phyloP scores from a whole-genome alignment of 192 early-diverging fungal genomes.

The Coemansia sp. region DNA sequence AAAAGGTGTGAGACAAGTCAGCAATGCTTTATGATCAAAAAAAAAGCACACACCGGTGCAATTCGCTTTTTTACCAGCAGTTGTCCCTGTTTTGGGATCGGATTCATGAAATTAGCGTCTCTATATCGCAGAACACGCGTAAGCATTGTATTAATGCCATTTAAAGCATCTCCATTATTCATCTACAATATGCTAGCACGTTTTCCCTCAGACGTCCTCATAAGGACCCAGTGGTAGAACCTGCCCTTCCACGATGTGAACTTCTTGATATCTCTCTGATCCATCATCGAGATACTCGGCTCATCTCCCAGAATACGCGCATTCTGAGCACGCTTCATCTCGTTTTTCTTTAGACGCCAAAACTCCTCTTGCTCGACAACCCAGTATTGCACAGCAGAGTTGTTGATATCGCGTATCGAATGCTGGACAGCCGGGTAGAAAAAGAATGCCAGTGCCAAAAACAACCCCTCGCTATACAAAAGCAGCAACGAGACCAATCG shows the following conservation, averaged over 20 bases:
- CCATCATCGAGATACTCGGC: conserved; percentile 8
- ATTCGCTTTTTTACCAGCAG: not conserved
- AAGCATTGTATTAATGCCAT: too few species aligned
- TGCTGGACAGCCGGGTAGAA: conserved; percentile 47
- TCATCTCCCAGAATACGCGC: conserved; percentile 1
- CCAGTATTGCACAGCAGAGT: conserved; percentile 51
- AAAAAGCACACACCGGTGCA: not conserved
- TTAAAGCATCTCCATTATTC: not conserved
- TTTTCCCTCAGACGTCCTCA: conserved; percentile 38
- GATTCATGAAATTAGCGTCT: not conserved
- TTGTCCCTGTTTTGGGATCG: not conserved
- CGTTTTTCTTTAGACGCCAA: conserved; percentile 31
- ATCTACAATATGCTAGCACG: conserved; percentile 12
- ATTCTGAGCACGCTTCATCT: conserved; percentile 5
- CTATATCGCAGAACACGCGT: not conserved
- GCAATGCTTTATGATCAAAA: not conserved
- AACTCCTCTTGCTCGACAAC: conserved; percentile 55
- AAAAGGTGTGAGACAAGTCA: not conserved
- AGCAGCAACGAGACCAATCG: conserved; percentile 15
- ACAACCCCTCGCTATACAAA: conserved; percentile 44
- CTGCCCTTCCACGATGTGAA: conserved; percentile 41
- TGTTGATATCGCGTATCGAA: conserved; percentile 45
- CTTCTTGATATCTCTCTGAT: conserved; percentile 29
- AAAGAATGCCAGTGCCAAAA: conserved; percentile 43
- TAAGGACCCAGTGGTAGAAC: conserved; percentile 40